phyloP scores from a whole-genome alignment of 2,329 filamentous ascomycete species.

The Paracamarosporium sp. region DNA sequence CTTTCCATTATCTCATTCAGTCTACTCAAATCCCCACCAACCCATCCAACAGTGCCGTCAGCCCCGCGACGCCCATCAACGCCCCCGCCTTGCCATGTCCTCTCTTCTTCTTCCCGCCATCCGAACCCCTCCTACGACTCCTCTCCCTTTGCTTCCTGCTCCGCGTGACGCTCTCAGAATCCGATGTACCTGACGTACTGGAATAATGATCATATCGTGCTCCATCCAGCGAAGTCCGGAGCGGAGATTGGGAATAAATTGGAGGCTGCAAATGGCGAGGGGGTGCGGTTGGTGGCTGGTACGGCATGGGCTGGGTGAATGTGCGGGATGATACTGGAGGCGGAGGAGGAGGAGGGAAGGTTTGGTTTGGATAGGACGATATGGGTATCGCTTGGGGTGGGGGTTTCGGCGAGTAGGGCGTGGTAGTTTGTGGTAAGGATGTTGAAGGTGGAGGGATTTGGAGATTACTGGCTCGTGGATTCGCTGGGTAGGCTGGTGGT shows the following conservation, averaged over 20 bases:
- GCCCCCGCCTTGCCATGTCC: constrained; percentile 39
- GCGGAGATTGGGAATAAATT: constrained; percentile 22
- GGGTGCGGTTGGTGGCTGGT: constrained; percentile 9
- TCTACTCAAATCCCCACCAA: constrained; percentile 28
- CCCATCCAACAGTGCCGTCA: constrained; percentile 46
- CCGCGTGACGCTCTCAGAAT: constrained; percentile 26
- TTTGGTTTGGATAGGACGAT: constrained; percentile 2
- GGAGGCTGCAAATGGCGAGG: constrained; percentile 11
- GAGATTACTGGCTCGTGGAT: constrained; percentile 20
- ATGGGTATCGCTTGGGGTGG: background rate
- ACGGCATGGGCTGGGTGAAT: constrained; percentile 7
- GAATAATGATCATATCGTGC: constrained; percentile 16
- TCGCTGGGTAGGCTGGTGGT: constrained; percentile 13
- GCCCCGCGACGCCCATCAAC: constrained; percentile 44
- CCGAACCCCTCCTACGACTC: constrained; percentile 19
- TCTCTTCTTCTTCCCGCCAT: constrained; percentile 25
- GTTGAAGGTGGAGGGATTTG: constrained; percentile 20
- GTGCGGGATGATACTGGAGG: constrained; percentile 6
- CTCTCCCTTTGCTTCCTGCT: constrained; percentile 20
- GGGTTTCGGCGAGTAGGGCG: constrained; percentile 11
- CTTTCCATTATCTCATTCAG: too few species aligned
- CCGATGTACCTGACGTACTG: constrained; percentile 25
- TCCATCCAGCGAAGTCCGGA: background rate
- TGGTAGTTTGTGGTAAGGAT: constrained; percentile 8
- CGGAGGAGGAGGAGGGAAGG: background rate